phyloP scores from a whole-genome alignment of 495 filamentous ascomycete genomes.

The Terfezia claveryi region DNA sequence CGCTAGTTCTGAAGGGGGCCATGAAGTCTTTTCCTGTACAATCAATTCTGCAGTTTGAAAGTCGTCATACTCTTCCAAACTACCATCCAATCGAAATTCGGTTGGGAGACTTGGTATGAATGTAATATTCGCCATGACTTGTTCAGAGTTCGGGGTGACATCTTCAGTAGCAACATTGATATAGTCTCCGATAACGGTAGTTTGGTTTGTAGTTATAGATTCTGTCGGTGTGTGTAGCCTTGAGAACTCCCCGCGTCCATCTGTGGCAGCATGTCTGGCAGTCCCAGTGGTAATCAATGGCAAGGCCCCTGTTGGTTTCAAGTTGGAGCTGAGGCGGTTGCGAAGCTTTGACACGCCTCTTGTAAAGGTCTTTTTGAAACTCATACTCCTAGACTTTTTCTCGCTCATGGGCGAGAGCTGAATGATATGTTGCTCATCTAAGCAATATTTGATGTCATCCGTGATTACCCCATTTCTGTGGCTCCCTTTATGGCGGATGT shows the following conservation, averaged over 20 bases:
- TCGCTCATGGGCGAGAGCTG: not conserved
- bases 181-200: not conserved
- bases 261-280: not conserved
- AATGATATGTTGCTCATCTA: not conserved
- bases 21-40: not conserved
- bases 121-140: not conserved
- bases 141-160: not conserved
- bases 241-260: not conserved
- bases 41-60: not conserved
- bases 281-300: not conserved
- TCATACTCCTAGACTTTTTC: constrained; percentile 9
- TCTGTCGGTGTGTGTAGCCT: not conserved
- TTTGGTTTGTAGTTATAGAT: not conserved
- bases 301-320: not conserved
- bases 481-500: not conserved
- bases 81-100: not conserved
- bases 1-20: not conserved
- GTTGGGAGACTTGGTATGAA: not conserved
- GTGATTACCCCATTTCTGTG: not conserved
- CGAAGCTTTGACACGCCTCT: constrained; percentile 13
- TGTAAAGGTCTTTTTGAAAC: constrained; percentile 15
- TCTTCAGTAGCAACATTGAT: constrained; percentile 3
- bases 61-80: constrained; percentile 4
- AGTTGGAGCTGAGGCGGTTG: constrained; percentile 10
- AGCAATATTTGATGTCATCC: not conserved